Conservation (phyloP, 2,329 filamentous ascomycete genomes). For the Neophaeococcomyces mojaviensis region DNA sequence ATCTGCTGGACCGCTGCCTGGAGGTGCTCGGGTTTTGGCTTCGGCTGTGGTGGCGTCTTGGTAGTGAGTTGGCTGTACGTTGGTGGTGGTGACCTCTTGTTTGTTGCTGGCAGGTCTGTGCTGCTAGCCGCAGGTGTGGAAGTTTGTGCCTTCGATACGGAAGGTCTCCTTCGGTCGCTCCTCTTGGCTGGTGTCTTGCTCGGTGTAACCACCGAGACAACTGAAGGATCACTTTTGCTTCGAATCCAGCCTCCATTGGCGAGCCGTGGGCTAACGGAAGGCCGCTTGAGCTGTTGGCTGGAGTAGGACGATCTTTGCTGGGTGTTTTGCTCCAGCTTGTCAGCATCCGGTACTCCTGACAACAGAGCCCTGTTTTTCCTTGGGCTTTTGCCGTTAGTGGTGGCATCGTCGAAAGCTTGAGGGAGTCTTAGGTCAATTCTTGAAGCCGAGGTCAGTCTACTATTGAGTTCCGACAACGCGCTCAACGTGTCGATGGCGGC, state of each 20-base stretch:
- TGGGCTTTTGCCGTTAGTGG: not conserved
- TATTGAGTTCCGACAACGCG: conserved; percentile 21
- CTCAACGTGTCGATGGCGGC: conserved; percentile 23
- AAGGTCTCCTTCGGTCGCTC: conserved; percentile 7
- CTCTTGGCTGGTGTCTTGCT: conserved; percentile 8
- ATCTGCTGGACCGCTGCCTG: not conserved
- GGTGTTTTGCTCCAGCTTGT: conserved; percentile 8
- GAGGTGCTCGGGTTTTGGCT: conserved; percentile 4
- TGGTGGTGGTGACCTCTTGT: not conserved
- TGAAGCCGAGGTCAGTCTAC: conserved; percentile 11
- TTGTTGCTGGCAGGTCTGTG: not conserved
- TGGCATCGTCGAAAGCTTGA: not conserved
- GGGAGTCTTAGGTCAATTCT: not conserved
- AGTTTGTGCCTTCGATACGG: not conserved
- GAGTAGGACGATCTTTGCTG: conserved; percentile 6
- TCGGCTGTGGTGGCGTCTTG: not conserved
- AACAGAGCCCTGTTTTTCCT: not conserved
- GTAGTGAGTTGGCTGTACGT: not conserved
- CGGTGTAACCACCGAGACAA: conserved; percentile 14
- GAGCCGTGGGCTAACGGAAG: conserved; percentile 12
- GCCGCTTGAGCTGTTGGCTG: conserved; percentile 8
- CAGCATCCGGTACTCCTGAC: not conserved
- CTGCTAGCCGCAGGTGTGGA: not conserved
- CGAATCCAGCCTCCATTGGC: conserved; percentile 20
- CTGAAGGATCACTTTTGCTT: conserved; percentile 18